Conservation (phyloP, 768 basidiomycete species). For the Pleurotus eryngii region DNA sequence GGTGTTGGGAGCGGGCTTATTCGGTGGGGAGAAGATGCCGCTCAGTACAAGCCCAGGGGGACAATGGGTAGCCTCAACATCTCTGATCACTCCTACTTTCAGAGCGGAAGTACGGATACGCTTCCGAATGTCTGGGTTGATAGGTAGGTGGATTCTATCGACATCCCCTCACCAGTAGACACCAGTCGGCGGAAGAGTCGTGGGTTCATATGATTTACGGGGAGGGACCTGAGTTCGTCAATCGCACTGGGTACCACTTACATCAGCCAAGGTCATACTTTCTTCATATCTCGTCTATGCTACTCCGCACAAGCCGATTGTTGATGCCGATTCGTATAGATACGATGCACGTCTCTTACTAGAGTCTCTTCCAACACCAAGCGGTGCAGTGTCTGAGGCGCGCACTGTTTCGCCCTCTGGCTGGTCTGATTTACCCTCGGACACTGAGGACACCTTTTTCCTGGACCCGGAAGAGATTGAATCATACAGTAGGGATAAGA, state of each 20-base stretch:
- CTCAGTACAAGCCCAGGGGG: neutral
- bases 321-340: conserved; percentile 38
- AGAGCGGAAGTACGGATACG: conserved; percentile 10
- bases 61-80: neutral
- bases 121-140: conserved; percentile 63
- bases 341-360: conserved; percentile 80
- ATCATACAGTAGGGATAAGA: conserved; percentile 66
- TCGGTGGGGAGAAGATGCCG: conserved; percentile 23
- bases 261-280: conserved; percentile 3
- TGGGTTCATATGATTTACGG: no score
- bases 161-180: no score
- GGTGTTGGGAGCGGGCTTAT: conserved; percentile 25
- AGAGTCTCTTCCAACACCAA: conserved; percentile 37
- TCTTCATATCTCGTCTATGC: conserved; percentile 23
- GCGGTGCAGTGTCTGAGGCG: conserved; percentile 24
- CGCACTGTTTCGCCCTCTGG: conserved; percentile 38
- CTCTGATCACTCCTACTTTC: conserved; percentile 22
- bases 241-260: conserved; percentile 6
- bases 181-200: no score
- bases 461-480: conserved; percentile 64
- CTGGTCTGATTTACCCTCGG: conserved; percentile 85
- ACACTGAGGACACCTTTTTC: conserved; percentile 83
- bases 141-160: conserved; percentile 57
- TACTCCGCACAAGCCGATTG: conserved; percentile 15
- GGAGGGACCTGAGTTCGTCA: neutral